Conservation (phyloP, 306 rosid species). For the Hippophae tibetana region DNA sequence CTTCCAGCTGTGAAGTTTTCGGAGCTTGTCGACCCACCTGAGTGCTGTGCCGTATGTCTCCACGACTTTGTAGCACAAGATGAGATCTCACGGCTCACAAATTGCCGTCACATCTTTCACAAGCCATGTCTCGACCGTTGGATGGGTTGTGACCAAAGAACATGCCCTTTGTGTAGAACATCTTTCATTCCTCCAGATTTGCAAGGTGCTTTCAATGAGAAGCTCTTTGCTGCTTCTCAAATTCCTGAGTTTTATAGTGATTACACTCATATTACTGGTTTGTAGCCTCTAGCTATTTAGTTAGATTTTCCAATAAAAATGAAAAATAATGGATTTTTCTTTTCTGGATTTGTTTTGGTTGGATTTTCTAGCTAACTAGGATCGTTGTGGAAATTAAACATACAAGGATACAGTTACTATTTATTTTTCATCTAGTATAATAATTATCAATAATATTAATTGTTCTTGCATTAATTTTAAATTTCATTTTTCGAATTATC, state of each 20-base stretch:
- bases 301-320: too few relatives aligned
- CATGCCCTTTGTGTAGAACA: conserved; percentile 82
- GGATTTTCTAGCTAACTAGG: too few relatives aligned
- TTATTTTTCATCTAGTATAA: too few relatives aligned
- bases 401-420: too few relatives aligned
- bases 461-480: too few relatives aligned
- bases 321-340: too few relatives aligned
- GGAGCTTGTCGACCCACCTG: conserved; percentile 30
- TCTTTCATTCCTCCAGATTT: conserved; percentile 51
- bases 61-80: conserved; percentile 52
- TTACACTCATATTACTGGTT: conserved; percentile 2
- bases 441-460: too few relatives aligned
- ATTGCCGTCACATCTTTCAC: conserved; percentile 85
- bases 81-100: conserved; percentile 66
- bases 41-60: conserved; percentile 72
- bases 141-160: conserved; percentile 84
- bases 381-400: too few relatives aligned
- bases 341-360: too few relatives aligned
- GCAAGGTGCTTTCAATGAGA: conserved; percentile 48
- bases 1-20: conserved; percentile 47
- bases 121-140: conserved; percentile 79
- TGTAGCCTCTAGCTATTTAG: too few relatives aligned
- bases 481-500: too few relatives aligned
- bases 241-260: conserved; percentile 33
- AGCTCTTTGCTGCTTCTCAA: conserved; percentile 59